Conservation (phyloP, 306 rosid species). For the Cucurbita argyrosperma region DNA sequence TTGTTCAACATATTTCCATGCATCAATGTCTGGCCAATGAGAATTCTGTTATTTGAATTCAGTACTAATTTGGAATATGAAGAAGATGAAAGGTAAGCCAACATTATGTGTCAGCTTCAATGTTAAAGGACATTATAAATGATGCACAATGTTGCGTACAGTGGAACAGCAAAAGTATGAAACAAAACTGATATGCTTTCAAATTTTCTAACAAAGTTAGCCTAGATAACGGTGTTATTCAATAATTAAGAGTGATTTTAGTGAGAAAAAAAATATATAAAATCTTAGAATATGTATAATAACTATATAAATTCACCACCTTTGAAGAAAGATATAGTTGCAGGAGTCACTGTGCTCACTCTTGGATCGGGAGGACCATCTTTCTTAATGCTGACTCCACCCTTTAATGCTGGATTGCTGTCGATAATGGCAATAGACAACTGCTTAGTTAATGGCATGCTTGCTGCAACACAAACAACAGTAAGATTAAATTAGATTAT, state of each 20-base stretch:
- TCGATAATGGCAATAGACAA: slow-evolving; percentile 85
- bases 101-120: neutral
- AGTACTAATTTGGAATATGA: neutral
- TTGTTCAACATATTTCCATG: slow-evolving; percentile 79
- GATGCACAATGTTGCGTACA: neutral
- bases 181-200: neutral
- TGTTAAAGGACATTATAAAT: neutral
- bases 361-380: slow-evolving; percentile 84
- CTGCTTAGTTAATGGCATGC: slow-evolving; percentile 78
- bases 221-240: neutral
- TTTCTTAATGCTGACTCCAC: slow-evolving; percentile 38
- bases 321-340: slow-evolving; percentile 66
- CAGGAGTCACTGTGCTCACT: slow-evolving; percentile 89
- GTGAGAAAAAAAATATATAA: neutral
- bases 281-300: neutral
- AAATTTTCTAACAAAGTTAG: neutral
- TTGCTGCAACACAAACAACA: slow-evolving; percentile 36
- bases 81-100: neutral
- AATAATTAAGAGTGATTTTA: neutral
- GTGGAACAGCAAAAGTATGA: neutral
- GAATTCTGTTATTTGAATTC: slow-evolving; percentile 9
- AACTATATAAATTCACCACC: slow-evolving; percentile 28
- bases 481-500: neutral
- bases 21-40: slow-evolving; percentile 59
- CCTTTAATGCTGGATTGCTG: slow-evolving; percentile 68